Evolutionary conservation across 768 basidiomycete species (phyloP), one percentile per base, ranked within the genome.

Genomic region (Leccinellum rugosiceps): DNA sequence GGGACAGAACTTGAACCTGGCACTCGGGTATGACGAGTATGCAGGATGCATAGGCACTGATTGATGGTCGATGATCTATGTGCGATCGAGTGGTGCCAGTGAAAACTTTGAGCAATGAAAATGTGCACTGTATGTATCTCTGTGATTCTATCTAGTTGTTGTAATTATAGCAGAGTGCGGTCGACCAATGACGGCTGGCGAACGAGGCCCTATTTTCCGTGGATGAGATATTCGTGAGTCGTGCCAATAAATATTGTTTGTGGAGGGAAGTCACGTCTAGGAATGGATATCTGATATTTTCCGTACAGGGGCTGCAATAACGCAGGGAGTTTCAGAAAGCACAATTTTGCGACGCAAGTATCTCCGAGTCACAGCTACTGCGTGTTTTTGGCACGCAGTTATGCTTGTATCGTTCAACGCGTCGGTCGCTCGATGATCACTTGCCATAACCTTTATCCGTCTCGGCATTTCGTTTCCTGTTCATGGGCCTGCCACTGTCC

Each of bases 11-110:
- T 75, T 97, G 68, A 97, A 96, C 75, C 78, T 96, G 52, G 86
- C 91, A 3, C 80, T 97, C 32, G 94, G 94, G 8, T 90, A 87
- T 61, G 89, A 92, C 54, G 93, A 95, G 66, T 87, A 83, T 62
- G 83, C 83, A 4, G 8, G 34, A 9, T 3, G 55, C 43, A 25
- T 67, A 67, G 55, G 19, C 1, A 7, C 23, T 17, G 23, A 10
- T 34, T 34, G 35, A 26, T 30, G 26, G 26, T 26, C 26, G 26
- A 26, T 26, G 26, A 26, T 26, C 26, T 26, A 26, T 26, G 26
- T 26, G 6, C 6, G 26, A 26, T 26, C 26, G 26, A 26, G 26
- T 6, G 26, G 26, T 26, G 26, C 26, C 26, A 26, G 26, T 26
- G 26, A 26, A 26, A 26, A 26, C 26, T 26, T 26, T 6, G 26